Percentiles rank a stretch among this genome's conserved stretches.
Conservation (phyloP, 2,329 filamentous ascomycete genomes). For the Capronia epimyces region DNA sequence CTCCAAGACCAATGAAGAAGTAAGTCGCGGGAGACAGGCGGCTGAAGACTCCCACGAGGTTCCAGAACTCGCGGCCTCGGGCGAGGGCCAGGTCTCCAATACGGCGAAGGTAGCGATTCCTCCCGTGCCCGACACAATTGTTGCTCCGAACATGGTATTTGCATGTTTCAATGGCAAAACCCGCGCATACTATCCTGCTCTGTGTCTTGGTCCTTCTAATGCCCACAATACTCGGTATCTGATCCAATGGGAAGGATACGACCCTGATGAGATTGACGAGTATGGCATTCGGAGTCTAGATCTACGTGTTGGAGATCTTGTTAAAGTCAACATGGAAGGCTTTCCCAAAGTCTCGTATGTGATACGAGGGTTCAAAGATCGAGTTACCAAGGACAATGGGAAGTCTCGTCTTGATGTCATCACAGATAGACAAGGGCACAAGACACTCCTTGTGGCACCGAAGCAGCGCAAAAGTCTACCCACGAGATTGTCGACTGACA, state of each 20-base stretch:
- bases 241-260: slow-evolving; percentile 44
- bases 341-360: slow-evolving; percentile 42
- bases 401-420: slow-evolving; percentile 22
- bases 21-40: not conserved
- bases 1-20: not conserved
- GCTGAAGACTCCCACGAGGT: not conserved
- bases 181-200: slow-evolving; percentile 55
- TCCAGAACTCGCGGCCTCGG: not conserved
- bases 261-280: slow-evolving; percentile 37
- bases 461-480: slow-evolving; percentile 43
- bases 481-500: slow-evolving; percentile 30
- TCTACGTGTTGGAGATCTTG: slow-evolving; percentile 41
- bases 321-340: slow-evolving; percentile 43
- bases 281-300: slow-evolving; percentile 42
- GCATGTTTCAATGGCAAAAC: slow-evolving; percentile 54
- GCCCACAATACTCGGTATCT: slow-evolving; percentile 40
- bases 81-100: not conserved
- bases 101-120: not conserved
- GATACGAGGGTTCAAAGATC: slow-evolving; percentile 39
- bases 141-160: slow-evolving; percentile 51
- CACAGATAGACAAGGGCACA: slow-evolving; percentile 43
- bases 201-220: slow-evolving; percentile 47
- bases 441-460: slow-evolving; percentile 38
- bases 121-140: slow-evolving; percentile 16
- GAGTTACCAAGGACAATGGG: slow-evolving; percentile 30